A percentile compares a stretch with the other conserved stretches of the same genome.
These are phyloP conservation scores for Penicillium sp. DNA, from an alignment of 2,329 filamentous ascomycete species.

Conservation along the genomic window DNA sequence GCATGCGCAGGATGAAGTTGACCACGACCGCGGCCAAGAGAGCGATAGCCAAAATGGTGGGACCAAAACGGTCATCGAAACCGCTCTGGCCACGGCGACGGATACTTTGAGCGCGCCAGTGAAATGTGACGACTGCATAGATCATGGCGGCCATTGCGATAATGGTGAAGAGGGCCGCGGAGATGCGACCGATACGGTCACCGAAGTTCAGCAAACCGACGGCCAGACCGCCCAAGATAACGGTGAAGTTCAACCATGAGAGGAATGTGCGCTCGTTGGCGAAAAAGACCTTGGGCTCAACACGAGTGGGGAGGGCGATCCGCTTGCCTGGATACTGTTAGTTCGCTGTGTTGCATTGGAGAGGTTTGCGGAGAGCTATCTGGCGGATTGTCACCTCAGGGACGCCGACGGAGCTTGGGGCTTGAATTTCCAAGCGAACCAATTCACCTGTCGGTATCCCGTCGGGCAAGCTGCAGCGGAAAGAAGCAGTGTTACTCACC, in stretches of 20 bases:
- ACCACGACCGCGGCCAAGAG: conserved; percentile 87
- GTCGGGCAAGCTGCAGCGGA: neutral
- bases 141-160: conserved; percentile 95
- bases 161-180: conserved; percentile 86
- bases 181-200: conserved; percentile 90
- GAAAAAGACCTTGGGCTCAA: conserved; percentile 99
- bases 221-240: conserved; percentile 93
- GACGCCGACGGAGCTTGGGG: neutral
- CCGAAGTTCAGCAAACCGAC: conserved; percentile 98
- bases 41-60: conserved; percentile 84
- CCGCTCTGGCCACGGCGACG: conserved; percentile 87
- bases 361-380: neutral
- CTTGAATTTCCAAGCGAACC: neutral
- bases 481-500: conserved; percentile 56
- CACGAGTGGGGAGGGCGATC: conserved; percentile 94
- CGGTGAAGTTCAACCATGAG: conserved; percentile 99
- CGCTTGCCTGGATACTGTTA: conserved; percentile 72
- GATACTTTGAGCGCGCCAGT: conserved; percentile 95
- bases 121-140: conserved; percentile 92
- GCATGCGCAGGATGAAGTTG: conserved; percentile 80
- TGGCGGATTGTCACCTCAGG: neutral
- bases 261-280: conserved; percentile 99
- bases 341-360: conserved; percentile 1
- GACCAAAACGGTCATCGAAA: conserved; percentile 94
- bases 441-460: neutral